Evolutionary conservation across 495 filamentous ascomycete species (phyloP), one percentile per base, ranked within the genome.

Genomic region (Talaromyces trachyspermus): DNA sequence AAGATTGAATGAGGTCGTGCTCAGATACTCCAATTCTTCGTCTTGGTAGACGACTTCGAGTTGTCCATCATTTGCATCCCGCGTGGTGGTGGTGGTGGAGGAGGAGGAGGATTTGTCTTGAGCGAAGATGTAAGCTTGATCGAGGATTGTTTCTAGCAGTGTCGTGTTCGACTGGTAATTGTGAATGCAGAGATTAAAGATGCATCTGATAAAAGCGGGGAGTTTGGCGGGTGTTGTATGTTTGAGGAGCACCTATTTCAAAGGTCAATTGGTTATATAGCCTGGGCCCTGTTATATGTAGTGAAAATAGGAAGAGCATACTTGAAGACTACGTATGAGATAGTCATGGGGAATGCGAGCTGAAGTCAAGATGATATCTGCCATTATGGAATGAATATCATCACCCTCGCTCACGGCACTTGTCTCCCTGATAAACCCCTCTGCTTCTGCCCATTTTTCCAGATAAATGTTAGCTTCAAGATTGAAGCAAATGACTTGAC

Each of bases 11-110:
- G 82, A 63, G 2, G 74, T 79, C 0, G 78, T 78, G 1, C 81
- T 81, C 23, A 96, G 76, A 83, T 85, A 90, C 53, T 85, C 79
- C 2, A 95, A 65, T 51, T 95, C 89, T 5, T 77, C 74, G 8
- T 62, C 49, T 3, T 86, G 86, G 56, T 88, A 94, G 2, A 43
- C 30, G 3, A 59, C 49, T 32, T 39, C 38, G 5, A 23, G 8
- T 8, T n/a, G n/a, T n/a, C n/a, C n/a, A n/a, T n/a, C n/a, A n/a
- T n/a, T n/a, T n/a, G n/a, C n/a, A n/a, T n/a, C n/a, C n/a, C n/a
- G n/a, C n/a, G n/a, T n/a, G n/a, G n/a, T n/a, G n/a, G n/a, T n/a
- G n/a, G n/a, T n/a, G n/a, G n/a, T n/a, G n/a, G n/a, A n/a, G n/a
- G n/a, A n/a, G n/a, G 42, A 18, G 45, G 22, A 48, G 12, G 8